A percentile compares a stretch with the other conserved stretches of the same genome.
These are phyloP conservation scores for Jaltomata sinuosa DNA, from an alignment of 257 asterid genomes.

Conservation along the genomic window DNA sequence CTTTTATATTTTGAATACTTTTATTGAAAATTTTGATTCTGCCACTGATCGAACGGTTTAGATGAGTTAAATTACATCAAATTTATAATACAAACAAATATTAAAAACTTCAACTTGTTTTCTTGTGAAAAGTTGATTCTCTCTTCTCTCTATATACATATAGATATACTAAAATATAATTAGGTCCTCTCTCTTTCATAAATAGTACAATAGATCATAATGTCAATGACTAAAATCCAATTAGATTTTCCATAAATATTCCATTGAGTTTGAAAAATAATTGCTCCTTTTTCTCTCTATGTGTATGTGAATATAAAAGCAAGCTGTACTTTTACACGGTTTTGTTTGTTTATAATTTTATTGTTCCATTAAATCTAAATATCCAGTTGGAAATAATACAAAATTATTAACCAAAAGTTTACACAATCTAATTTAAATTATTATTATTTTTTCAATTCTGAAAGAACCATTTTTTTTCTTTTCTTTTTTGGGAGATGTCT, in stretches of 20 bases:
- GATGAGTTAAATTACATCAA: no score
- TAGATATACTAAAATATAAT: no score
- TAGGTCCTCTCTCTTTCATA: not conserved
- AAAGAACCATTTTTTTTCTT: not conserved
- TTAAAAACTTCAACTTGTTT: no score
- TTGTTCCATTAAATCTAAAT: not conserved
- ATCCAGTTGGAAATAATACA: not conserved
- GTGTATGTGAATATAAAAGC: constrained; percentile 8
- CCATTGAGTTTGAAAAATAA: not conserved
- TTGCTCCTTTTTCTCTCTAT: constrained; percentile 9
- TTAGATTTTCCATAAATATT: constrained; percentile 22
- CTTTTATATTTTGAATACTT: not conserved
- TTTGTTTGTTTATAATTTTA: constrained; percentile 18
- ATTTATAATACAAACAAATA: no score
- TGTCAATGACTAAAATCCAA: constrained; percentile 29
- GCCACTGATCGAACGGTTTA: not conserved
- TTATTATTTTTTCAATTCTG: not conserved
- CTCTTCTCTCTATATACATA: no score
- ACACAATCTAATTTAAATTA: not conserved
- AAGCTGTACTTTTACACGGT: constrained; percentile 31
- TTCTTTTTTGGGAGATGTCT: not conserved
- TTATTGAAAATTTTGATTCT: not conserved
- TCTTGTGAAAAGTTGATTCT: no score
- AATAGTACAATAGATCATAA: not conserved
- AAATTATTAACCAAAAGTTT: not conserved